Percentiles rank a stretch among this genome's conserved stretches.
Conservation (phyloP, 225 moss, liverwort and hornwort species). For the Marchantia polymorpha region DNA sequence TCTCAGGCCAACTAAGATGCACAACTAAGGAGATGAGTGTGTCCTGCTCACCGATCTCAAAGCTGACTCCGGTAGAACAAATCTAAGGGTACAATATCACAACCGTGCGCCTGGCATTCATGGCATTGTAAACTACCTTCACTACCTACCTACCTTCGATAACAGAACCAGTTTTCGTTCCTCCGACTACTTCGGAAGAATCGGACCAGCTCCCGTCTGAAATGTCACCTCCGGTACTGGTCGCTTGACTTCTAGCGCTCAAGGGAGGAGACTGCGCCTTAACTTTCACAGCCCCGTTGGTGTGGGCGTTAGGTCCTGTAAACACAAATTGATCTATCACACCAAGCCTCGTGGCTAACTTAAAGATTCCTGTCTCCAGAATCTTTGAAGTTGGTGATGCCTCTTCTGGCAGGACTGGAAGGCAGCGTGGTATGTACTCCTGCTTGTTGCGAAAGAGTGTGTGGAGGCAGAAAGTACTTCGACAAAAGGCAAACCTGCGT, state of each 20-base stretch:
- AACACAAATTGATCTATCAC: slow-evolving; percentile 77
- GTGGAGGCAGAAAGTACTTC: slow-evolving; percentile 74
- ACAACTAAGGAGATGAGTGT: not conserved
- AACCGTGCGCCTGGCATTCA: not conserved
- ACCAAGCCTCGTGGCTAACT: slow-evolving; percentile 55
- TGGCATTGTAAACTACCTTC: not conserved
- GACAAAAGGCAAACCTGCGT: slow-evolving; percentile 90
- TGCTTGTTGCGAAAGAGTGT: slow-evolving; percentile 53
- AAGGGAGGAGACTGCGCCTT: slow-evolving; percentile 23
- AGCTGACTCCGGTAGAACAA: not conserved
- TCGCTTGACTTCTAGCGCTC: slow-evolving; percentile 7
- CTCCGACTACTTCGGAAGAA: slow-evolving; percentile 9
- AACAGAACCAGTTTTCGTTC: not conserved
- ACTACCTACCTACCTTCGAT: slow-evolving; percentile 8
- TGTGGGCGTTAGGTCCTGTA: slow-evolving; percentile 19
- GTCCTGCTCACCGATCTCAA: not conserved
- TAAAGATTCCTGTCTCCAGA: slow-evolving; percentile 70
- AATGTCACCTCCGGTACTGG: not conserved
- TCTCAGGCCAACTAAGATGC: not conserved
- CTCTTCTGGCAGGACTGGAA: slow-evolving; percentile 77
- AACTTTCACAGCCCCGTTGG: slow-evolving; percentile 35
- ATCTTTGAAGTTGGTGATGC: slow-evolving; percentile 59
- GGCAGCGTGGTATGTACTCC: slow-evolving; percentile 74
- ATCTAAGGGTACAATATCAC: not conserved
- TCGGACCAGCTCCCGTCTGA: slow-evolving; percentile 9